Base-by-base conservation (phyloP, 768 basidiomycete species). In the Clavulina sp. region DNA sequence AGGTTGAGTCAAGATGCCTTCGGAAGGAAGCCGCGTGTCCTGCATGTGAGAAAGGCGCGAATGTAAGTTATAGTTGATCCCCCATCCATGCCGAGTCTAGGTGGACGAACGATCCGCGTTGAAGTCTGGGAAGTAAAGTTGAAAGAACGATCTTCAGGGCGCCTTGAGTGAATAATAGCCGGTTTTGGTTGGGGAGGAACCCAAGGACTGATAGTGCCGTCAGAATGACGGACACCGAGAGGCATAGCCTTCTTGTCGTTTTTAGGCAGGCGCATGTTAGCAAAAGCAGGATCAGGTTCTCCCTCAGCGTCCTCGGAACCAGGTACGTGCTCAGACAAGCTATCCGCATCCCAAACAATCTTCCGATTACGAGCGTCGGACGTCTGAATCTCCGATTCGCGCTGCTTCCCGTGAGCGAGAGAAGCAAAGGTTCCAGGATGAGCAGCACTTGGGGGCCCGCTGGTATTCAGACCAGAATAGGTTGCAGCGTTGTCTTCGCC, bases 311-410 rank as follows among this genome's bases (percentile, higher is more conserved):
- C 31, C 24, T 33, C 48, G 16, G 13, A 16, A 7, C 1, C 7
- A 49, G 48, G 31, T 38, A 7, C 34, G 19, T 38, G 34, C 19
- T 19, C 9, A 38, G 34, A 38, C n/a, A 38, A 19, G 32, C 48
- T 49, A 33, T 78, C 75, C 9, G 71, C 72, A 53, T 74, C 70
- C 83, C 84, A 88, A 5, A 78, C 74, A 24, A 85, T 64, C 44
- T 71, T 76, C 53, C 85, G 72, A 7, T 66, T 62, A 29, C 69
- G 60, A 1, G 84, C 82, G 53, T 86, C 84, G 55, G 69, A 66
- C 50, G 64, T 65, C 60, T 84, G 83, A 29, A 71, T 67, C 53
- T 80, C 74, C 1, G 69, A 69, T 5, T 64, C 66, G 32, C 50
- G 51, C 19, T 38, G 9, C 30, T 7, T 31, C 77, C 70, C 57